Evolutionary conservation across 805 yeast genomes (phyloP).

Genomic region (Cyberlindnera subsufficiens): DNA sequence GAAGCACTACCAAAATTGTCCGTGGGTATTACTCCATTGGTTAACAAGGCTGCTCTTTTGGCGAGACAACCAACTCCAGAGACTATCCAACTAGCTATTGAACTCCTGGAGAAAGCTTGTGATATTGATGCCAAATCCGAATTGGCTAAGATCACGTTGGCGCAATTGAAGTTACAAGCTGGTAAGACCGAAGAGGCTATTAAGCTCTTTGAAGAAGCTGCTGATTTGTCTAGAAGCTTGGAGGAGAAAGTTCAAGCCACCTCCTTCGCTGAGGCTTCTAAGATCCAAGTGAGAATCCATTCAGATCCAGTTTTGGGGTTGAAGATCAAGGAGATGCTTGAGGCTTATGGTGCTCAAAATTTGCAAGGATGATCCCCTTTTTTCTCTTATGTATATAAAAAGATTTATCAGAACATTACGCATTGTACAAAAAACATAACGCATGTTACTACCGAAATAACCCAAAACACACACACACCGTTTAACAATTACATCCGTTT

Average conservation of each 20-base stretch:
- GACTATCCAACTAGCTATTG: constrained; percentile 51
- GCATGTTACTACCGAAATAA: too few relatives aligned
- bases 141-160: constrained; percentile 83
- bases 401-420: too few relatives aligned
- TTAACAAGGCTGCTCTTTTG: constrained; percentile 79
- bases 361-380: too few relatives aligned
- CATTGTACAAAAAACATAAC: too few relatives aligned
- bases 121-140: constrained; percentile 85
- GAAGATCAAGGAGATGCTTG: constrained; percentile 58
- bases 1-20: constrained; percentile 58
- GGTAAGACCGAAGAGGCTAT: constrained; percentile 82
- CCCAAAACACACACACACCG: too few relatives aligned
- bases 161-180: constrained; percentile 82
- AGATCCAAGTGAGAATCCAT: constrained; percentile 76
- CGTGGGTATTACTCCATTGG: constrained; percentile 83
- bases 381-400: too few relatives aligned
- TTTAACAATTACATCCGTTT: constrained; percentile 28
- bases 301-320: constrained; percentile 59
- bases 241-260: constrained; percentile 89
- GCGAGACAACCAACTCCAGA: constrained; percentile 44
- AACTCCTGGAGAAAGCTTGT: constrained; percentile 66
- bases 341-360: constrained; percentile 24
- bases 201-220: constrained; percentile 73
- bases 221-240: constrained; percentile 73
- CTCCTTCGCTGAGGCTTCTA: constrained; percentile 88